Base-by-base conservation (phyloP, 1,284 basidiomycete species). In the Apiotrichum gamsii region DNA sequence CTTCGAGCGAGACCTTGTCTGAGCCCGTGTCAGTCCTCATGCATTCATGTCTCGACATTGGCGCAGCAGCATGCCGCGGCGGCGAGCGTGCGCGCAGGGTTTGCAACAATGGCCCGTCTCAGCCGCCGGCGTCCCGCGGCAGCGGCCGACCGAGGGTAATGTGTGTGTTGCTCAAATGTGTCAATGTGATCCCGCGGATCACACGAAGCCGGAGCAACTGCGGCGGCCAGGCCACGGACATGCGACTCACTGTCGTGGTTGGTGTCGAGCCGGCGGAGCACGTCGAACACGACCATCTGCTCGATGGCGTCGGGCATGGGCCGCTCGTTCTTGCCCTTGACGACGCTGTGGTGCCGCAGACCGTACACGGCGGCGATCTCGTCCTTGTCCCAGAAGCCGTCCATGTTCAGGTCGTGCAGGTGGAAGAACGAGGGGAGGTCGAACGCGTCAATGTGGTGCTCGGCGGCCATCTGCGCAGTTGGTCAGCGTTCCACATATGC, bases 301-400 rank as follows among this genome's bases (percentile, higher is more conserved):
- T 93, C 68, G 21, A 50, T 38, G n/a, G 21, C 39, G 5, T 32
- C 37, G n/a, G 47, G 47, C 5, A 20, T 81, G 77, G 64, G 88
- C 81, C 64, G 93, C 88, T 45, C 85, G 81, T 42, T 81, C 76
- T 32, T 89, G 85, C 57, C 87, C 72, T 89, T 85, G 72, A 87
- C 82, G 18, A 89, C 87, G 60, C 90, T 90, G 51, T 93, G 80
- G 70, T 98, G 95, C 71, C 97, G 90, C 19, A 99, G 86, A 48
- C 94, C 94, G 61, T 95, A 94, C 35, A 94, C 81, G 6, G 89
- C 87, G 67, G 93, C 83, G 53, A 93, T 85, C 70, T 93, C 88
- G 52, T 83, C 81, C 48, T 77, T 75, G 69, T 87, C 82, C 83
- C 87, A 87, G 31, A 76, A 59, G 0, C 85, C 82, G 58, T 70